Evolutionary conservation across 345 rosid genomes (phyloP).

Genomic region (Gossypium stocksii): DNA sequence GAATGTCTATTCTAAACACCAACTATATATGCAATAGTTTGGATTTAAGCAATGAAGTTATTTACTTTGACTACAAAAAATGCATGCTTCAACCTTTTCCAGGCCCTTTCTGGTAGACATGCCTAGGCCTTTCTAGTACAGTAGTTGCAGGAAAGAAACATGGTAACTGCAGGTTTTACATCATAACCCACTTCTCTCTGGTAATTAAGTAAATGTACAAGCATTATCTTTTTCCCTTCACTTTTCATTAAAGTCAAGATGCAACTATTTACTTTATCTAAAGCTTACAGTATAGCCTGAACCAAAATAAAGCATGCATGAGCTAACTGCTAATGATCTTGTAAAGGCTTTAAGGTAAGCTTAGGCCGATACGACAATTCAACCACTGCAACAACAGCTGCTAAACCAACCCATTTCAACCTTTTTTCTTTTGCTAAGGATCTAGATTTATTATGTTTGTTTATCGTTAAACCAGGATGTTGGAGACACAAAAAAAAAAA

Average conservation of each 20-base stretch:
- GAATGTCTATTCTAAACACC: too few species aligned
- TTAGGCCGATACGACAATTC: neutral
- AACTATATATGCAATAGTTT: too few species aligned
- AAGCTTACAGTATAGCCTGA: neutral
- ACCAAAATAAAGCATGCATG: neutral
- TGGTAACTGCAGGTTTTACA: neutral
- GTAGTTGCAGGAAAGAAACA: neutral
- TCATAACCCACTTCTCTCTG: neutral
- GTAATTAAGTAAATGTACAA: neutral
- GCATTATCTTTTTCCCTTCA: neutral
- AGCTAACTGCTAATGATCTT: neutral
- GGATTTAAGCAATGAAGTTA: too few species aligned
- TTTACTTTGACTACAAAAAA: neutral
- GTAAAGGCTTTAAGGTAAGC: neutral
- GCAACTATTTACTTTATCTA: neutral
- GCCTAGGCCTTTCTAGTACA: neutral
- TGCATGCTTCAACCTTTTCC: neutral
- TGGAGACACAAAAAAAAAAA: neutral
- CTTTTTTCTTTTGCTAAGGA: neutral
- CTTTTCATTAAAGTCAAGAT: slow-evolving; percentile 2
- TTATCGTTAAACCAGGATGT: neutral
- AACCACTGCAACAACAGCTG: slow-evolving; percentile 13
- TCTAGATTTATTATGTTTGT: neutral
- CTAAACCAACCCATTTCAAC: slow-evolving; percentile 5
- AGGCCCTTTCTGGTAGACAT: neutral